Evolutionary conservation across 2,329 filamentous ascomycete species (phyloP).

Genomic region (Tolypocladium ophioglossoides): DNA sequence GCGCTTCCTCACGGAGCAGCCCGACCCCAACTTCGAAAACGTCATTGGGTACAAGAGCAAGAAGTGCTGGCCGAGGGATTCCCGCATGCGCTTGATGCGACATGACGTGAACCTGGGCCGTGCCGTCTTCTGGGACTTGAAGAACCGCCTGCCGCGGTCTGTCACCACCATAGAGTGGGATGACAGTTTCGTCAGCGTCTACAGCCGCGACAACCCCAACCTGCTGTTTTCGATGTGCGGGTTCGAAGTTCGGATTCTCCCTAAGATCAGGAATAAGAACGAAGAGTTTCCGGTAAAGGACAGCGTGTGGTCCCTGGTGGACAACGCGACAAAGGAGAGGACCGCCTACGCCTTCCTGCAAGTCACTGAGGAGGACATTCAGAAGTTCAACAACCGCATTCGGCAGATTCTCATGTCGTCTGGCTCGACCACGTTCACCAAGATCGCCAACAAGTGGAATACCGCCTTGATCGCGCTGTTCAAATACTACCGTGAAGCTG

Average conservation of each 20-base stretch:
- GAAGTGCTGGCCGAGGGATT: slow-evolving; percentile 98
- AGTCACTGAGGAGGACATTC: slow-evolving; percentile 94
- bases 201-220: slow-evolving; percentile 96
- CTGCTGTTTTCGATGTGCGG: slow-evolving; percentile 95
- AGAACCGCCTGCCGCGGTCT: slow-evolving; percentile 88
- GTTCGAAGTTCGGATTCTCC: slow-evolving; percentile 92
- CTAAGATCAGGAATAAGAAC: slow-evolving; percentile 88
- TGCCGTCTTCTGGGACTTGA: slow-evolving; percentile 97
- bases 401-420: slow-evolving; percentile 98
- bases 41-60: slow-evolving; percentile 99
- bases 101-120: slow-evolving; percentile 97
- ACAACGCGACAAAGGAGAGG: slow-evolving; percentile 93
- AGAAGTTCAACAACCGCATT: slow-evolving; percentile 98
- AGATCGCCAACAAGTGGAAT: slow-evolving; percentile 99
- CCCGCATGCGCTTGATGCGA: slow-evolving; percentile 94
- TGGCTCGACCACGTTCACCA: slow-evolving; percentile 97
- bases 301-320: slow-evolving; percentile 94
- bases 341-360: slow-evolving; percentile 96
- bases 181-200: slow-evolving; percentile 95
- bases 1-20: slow-evolving; percentile 93
- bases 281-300: slow-evolving; percentile 97
- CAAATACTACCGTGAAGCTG: slow-evolving; percentile 96
- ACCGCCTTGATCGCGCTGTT: slow-evolving; percentile 94
- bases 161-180: slow-evolving; percentile 99
- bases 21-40: slow-evolving; percentile 98